Conservation (phyloP, 2,329 filamentous ascomycete genomes). For the Diaporthe caulivora region DNA sequence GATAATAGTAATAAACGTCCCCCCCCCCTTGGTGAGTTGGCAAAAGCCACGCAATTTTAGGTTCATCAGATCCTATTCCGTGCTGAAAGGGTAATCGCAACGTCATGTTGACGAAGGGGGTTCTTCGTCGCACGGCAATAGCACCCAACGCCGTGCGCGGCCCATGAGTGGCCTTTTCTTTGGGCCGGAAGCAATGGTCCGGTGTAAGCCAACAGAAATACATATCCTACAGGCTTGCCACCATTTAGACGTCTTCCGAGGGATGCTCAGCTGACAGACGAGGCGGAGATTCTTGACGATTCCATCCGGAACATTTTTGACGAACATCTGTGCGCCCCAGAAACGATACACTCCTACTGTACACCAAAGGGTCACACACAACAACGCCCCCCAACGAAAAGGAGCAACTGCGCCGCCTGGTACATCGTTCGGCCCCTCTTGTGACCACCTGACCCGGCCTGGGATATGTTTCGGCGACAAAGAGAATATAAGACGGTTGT, state of each 20-base stretch:
- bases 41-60: not conserved
- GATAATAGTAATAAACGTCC: conserved; percentile 9
- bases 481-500: not conserved
- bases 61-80: not conserved
- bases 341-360: rapidly evolving
- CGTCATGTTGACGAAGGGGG: conserved; percentile 22
- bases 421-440: not conserved
- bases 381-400: not conserved
- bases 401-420: not conserved
- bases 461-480: conserved; percentile 8
- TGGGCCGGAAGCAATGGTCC: conserved; percentile 19
- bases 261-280: not conserved
- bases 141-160: not conserved
- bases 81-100: not conserved
- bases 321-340: not conserved
- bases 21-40: not conserved
- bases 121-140: not conserved
- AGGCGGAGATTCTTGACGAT: not conserved
- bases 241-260: not conserved
- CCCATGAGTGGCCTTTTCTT: not conserved
- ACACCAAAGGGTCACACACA: not conserved
- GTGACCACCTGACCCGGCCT: not conserved
- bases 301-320: not conserved
- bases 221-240: not conserved
- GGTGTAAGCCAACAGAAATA: conserved; percentile 1